Base-by-base conservation (phyloP, 176 grass and related monocot genomes). In the Oryza nivara region DNA sequence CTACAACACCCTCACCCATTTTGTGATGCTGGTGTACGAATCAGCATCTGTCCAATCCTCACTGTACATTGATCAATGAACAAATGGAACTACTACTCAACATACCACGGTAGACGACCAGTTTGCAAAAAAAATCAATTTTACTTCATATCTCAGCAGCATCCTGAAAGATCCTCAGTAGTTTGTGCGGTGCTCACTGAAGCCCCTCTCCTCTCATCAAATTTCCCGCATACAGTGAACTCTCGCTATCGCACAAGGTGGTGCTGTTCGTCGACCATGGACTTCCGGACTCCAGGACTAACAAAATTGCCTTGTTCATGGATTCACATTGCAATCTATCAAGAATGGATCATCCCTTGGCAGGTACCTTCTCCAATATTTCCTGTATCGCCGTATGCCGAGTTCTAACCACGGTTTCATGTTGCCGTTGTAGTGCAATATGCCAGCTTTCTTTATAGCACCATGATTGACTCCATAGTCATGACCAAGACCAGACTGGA, bases 361-460 rank as follows among this genome's bases (percentile, higher is more conserved):
- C 28, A 96, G 82, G 56, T 89, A 93, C 48, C 51, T 93, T 74
- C 87, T 93, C 91, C 94, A 96, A 74, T 89, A 96, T 23, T 89
- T 93, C 73, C 92, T 93, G 86, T 93, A 96, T 28, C 70, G 73
- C 6, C 60, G 88, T 68, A 96, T 96, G 34, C 83, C 91, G 7
- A 93, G 68, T 72, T 96, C 86, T 25, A 96, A 79, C 91, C 88
- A 96, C 61, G 91, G 94, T 85, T 96, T 96, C 94, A 93, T 93
- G 86, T 93, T 91, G 44, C 94, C 94, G 54, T 96, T 88, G 70
- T 87, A 96, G 84, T 96, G 94, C 79, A 93, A 78, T 67, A 85
- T 82, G 1, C 80, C 47, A 32, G 88, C 86, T 66, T 74, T 92
- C 56, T 79, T 87, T 77, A 92, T 70, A 30, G 76, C 48, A 67